Percentiles rank a stretch among this genome's conserved stretches.
Conservation (phyloP, 257 asterid genomes). For the Nicotiana tomentosiformis region DNA sequence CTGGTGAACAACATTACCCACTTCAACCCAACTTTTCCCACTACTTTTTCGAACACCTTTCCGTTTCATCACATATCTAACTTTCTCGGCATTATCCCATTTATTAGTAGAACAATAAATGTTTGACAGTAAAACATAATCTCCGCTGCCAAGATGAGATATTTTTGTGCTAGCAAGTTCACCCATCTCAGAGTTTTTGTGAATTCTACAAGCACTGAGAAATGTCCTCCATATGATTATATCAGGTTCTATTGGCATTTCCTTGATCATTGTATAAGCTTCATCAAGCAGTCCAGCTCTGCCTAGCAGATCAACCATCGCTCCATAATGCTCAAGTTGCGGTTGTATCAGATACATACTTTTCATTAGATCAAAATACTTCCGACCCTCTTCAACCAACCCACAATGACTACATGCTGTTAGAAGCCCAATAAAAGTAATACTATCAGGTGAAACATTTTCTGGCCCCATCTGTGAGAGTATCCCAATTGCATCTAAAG, state of each 20-base stretch:
- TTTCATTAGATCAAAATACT: constrained; percentile 54
- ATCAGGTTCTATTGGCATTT: constrained; percentile 71
- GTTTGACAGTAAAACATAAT: constrained; percentile 61
- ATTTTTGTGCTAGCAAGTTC: constrained; percentile 43
- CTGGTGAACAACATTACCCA: constrained; percentile 45
- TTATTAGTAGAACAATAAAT: constrained; percentile 52
- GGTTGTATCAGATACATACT: constrained; percentile 43
- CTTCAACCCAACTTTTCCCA: constrained; percentile 79
- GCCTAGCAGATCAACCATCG: constrained; percentile 68
- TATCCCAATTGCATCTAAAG: constrained; percentile 44
- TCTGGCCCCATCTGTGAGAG: constrained; percentile 42
- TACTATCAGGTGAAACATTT: constrained; percentile 45
- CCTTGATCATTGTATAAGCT: constrained; percentile 48
- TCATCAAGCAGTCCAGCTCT: constrained; percentile 66
- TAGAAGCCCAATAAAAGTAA: constrained; percentile 65
- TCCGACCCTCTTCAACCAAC: constrained; percentile 54
- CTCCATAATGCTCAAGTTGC: constrained; percentile 75
- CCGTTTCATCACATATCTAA: constrained; percentile 48
- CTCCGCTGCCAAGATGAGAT: constrained; percentile 55
- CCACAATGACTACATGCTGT: constrained; percentile 71
- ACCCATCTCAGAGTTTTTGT: constrained; percentile 49
- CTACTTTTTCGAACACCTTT: constrained; percentile 46
- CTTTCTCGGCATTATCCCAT: constrained; percentile 59
- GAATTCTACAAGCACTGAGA: constrained; percentile 68
- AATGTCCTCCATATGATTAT: constrained; percentile 64